Base-by-base conservation (phyloP, 2,329 filamentous ascomycete species). In the Drechslerella coelobrocha region DNA sequence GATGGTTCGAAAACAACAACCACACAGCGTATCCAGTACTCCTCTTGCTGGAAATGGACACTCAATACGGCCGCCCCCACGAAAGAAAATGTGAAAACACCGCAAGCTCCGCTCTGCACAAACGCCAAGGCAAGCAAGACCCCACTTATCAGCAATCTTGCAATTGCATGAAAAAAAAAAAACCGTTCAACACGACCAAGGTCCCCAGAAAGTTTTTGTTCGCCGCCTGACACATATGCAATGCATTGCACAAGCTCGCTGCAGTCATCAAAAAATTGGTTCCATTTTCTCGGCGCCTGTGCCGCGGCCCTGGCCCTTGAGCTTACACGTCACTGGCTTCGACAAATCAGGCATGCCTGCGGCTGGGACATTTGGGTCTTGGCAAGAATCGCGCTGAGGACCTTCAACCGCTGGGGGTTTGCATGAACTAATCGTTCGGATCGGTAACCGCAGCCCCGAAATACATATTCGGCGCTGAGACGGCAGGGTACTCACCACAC, bases 401-500 rank as follows among this genome's bases (percentile, higher is more conserved):
- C 83, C 1, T 78, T 83, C 0, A 75, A 77, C 54, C 78, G 80
- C 51, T 83, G n/a, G 81, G 81, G 81, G 81, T 10, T 79, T 81
- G 29, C 74, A 75, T 68, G 75, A 79, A 3, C 74, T 77, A 10
- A 76, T 82, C 10, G 80, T 79, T 1, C 76, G 77, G 14, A 82
- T 83, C 57, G 81, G 81, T 26, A 83, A 83, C 74, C 80, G 82
- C 74, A 79, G 80, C 0, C 77, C 79, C 1, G 77, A 80, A 65
- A 82, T 83, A 81, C 80, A 82, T 72, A 82, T 83, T 68, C 78
- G 82, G 8, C 75, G 81, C 9, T 83, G 81, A 81, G 75, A 79
- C 73, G 82, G 81, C 6, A 81, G 81, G 74, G 78, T 81, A 24
- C 75, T 83, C 2, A 81, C 81, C 0, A 78, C 79, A 59, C 81